Conservation (phyloP, 2,329 filamentous ascomycete genomes). For the Colletotrichum liaoningense region DNA sequence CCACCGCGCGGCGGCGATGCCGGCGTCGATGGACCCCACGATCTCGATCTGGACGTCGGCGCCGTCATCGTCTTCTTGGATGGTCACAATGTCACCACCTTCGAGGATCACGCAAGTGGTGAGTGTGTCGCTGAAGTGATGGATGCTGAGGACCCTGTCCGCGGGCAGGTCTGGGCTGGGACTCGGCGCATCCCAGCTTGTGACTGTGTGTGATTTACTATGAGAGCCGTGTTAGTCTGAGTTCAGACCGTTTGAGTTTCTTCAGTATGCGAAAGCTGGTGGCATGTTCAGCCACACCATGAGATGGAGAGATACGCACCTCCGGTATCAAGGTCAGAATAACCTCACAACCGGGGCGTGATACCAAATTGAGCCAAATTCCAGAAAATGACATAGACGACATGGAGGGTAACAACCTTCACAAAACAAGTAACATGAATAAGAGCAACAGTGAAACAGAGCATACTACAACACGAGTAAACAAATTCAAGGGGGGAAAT, state of each 20-base stretch:
- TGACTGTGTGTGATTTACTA: slow-evolving; percentile 61
- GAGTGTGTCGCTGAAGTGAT: slow-evolving; percentile 85
- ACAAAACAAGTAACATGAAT: neutral
- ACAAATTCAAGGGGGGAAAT: neutral
- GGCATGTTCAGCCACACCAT: slow-evolving; percentile 17
- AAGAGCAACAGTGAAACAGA: neutral
- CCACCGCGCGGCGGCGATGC: slow-evolving; percentile 91
- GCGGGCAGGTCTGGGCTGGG: slow-evolving; percentile 79
- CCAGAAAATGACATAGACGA: neutral
- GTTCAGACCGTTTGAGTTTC: slow-evolving; percentile 12
- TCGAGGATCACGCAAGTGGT: slow-evolving; percentile 86
- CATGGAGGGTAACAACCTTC: neutral
- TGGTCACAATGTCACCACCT: slow-evolving; percentile 89
- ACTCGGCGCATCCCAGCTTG: slow-evolving; percentile 90
- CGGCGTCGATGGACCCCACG: slow-evolving; percentile 91
- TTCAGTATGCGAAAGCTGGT: neutral
- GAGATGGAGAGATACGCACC: neutral
- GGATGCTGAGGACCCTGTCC: slow-evolving; percentile 82
- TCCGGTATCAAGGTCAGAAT: neutral
- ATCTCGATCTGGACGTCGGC: slow-evolving; percentile 87
- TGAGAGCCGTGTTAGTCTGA: slow-evolving; percentile 37
- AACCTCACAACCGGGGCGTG: neutral
- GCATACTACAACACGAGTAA: neutral
- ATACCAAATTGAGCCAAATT: neutral
- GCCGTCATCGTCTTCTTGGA: slow-evolving; percentile 72